Evolutionary conservation across 371 early-diverging fungal genomes (phyloP), one percentile per base, ranked within the genome.

Genomic region (Zopfochytrium polystomum): DNA sequence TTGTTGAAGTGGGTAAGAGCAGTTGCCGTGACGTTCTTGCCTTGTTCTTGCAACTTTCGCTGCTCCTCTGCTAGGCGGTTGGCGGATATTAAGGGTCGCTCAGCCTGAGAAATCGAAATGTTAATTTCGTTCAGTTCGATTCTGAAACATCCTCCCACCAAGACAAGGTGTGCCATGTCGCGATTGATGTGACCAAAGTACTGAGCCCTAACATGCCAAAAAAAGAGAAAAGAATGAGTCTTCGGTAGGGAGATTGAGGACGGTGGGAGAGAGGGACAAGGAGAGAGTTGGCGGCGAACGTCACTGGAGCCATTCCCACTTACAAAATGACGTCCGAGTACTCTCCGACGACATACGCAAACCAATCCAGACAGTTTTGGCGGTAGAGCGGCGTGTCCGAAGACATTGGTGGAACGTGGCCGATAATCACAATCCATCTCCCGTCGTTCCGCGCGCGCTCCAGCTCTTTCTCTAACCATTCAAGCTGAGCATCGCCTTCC

Each of bases 131-230:
- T 30, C n/a, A n/a, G 20, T 60, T 50, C 9, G 55, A 30, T 46
- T 15, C 20, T 54, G 30, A 44, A 52, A 30, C 35, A 7, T 1
- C 15, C 2, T 29, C 50, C 35, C 31, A 60, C 66, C 43, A 55
- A 48, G 6, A 65, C 22, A 11, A 65, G 11, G 35, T 65, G 66
- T 18, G 55, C 22, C 25, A 70, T 35, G 56, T 77, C 77, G 18
- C 54, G 42, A 47, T 77, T 77, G 42, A 73, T 68, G 66, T 77
- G 77, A 4, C 77, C 77, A 52, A 52, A 73, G 44, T 69, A 72
- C 38, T 63, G 65, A 0, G 34, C 44, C 11, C 58, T 58, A n/a
- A n/a, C n/a, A n/a, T n/a, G n/a, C n/a, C n/a, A n/a, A n/a, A n/a
- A n/a, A n/a, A n/a, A n/a, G 23, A 9, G 13, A 25, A 22, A 30